Conservation (phyloP, 2,329 filamentous ascomycete species). For the Truncatella angustata region DNA sequence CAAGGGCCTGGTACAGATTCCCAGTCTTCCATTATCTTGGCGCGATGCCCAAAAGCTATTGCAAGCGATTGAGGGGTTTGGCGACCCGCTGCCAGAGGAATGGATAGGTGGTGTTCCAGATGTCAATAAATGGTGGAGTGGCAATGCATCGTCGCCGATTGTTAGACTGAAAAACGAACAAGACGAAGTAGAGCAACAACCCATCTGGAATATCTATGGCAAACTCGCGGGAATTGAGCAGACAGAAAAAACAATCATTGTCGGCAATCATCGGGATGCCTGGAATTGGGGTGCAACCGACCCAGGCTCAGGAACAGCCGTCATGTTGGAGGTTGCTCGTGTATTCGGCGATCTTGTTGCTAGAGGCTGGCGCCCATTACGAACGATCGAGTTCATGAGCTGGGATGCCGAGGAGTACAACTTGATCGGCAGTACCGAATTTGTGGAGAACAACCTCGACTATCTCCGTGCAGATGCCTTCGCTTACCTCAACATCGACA, state of each 20-base stretch:
- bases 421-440: constrained; percentile 89
- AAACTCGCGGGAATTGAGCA: constrained; percentile 83
- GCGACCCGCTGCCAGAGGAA: constrained; percentile 62
- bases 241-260: constrained; percentile 75
- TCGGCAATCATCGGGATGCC: constrained; percentile 91
- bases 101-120: constrained; percentile 80
- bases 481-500: constrained; percentile 90
- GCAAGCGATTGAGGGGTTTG: constrained; percentile 71
- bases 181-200: constrained; percentile 77
- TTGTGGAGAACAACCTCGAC: constrained; percentile 82
- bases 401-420: constrained; percentile 97
- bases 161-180: constrained; percentile 85
- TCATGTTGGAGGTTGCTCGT: constrained; percentile 85
- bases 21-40: constrained; percentile 88
- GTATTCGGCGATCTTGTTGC: constrained; percentile 77
- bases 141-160: constrained; percentile 69
- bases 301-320: constrained; percentile 82
- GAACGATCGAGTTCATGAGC: constrained; percentile 95
- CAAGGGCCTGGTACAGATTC: constrained; percentile 74
- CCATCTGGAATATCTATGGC: constrained; percentile 90
- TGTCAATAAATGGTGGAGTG: constrained; percentile 80
- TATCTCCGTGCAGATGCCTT: constrained; percentile 70
- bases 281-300: constrained; percentile 88
- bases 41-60: constrained; percentile 81
- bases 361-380: constrained; percentile 83